Conservation (phyloP, 768 basidiomycete genomes). For the Lyophyllum atratum region DNA sequence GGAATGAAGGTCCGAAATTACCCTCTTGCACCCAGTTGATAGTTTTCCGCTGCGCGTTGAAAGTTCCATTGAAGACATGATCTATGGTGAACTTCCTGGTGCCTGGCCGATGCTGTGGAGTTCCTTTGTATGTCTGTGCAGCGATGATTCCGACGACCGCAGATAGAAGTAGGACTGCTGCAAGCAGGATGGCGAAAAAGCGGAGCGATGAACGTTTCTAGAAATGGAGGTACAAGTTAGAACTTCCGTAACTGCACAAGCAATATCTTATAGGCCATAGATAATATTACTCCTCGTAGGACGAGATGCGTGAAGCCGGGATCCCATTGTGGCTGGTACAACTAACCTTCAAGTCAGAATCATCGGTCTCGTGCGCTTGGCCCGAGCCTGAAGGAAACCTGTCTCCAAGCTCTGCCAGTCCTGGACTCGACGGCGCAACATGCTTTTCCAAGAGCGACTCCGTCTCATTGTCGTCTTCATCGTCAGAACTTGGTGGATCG, state of each 20-base stretch:
- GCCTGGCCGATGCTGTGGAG: slow-evolving; percentile 53
- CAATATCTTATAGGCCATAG: not conserved
- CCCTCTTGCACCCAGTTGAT: slow-evolving; percentile 94
- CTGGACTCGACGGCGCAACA: slow-evolving; percentile 21
- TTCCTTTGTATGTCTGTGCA: slow-evolving; percentile 68
- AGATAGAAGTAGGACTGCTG: slow-evolving; percentile 57
- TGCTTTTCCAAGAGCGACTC: slow-evolving; percentile 52
- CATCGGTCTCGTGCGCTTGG: not conserved
- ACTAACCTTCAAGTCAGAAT: slow-evolving; percentile 8
- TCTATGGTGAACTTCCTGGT: slow-evolving; percentile 78
- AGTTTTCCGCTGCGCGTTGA: slow-evolving; percentile 42
- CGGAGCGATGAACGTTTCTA: slow-evolving; percentile 58
- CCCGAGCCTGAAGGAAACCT: slow-evolving; percentile 12
- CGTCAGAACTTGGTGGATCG: slow-evolving; percentile 78
- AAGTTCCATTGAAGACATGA: slow-evolving; percentile 92
- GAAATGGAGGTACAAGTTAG: not conserved
- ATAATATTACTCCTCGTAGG: not conserved
- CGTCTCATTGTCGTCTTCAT: slow-evolving; percentile 50
- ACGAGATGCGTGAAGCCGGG: not conserved
- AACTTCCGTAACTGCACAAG: not conserved
- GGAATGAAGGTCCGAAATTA: slow-evolving; percentile 30
- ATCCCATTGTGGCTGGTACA: not conserved
- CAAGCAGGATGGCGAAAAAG: slow-evolving; percentile 62
- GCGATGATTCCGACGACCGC: slow-evolving; percentile 76
- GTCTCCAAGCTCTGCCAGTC: slow-evolving; percentile 24